phyloP scores from a whole-genome alignment of 2,329 filamentous ascomycete genomes.

The Eutypella sp. region DNA sequence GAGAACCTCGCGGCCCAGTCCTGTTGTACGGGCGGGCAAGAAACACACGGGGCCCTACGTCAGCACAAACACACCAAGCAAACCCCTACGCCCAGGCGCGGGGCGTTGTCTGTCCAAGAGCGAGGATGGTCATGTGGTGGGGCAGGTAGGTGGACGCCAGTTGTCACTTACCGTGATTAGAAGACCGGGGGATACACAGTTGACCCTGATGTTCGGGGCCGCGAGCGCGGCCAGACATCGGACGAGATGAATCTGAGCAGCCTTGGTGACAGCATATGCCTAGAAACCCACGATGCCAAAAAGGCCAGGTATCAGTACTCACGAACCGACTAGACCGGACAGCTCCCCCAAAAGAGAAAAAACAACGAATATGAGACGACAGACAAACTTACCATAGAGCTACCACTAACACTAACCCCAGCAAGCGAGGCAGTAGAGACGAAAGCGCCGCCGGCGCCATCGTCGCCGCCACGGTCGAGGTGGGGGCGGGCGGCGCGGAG shows the following conservation, averaged over 20 bases:
- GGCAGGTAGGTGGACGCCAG: background rate
- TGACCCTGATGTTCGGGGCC: conserved; percentile 53
- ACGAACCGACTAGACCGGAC: background rate
- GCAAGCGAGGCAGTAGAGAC: conserved; percentile 61
- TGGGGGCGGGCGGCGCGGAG: conserved; percentile 49
- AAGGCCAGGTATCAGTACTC: background rate
- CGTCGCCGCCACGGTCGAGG: conserved; percentile 34
- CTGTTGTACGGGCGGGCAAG: background rate
- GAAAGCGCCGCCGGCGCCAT: conserved; percentile 51
- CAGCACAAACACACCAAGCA: background rate
- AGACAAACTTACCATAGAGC: conserved; percentile 42
- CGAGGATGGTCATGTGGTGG: background rate
- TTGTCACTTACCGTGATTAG: conserved; percentile 37
- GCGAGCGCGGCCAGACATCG: conserved; percentile 50
- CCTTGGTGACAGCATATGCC: conserved; percentile 75
- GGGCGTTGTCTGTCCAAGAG: no score
- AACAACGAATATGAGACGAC: background rate
- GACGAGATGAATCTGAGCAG: conserved; percentile 60
- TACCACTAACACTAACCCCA: conserved; percentile 59
- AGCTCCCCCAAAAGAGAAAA: background rate
- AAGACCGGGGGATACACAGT: conserved; percentile 52
- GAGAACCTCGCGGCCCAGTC: background rate
- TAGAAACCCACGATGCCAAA: conserved; percentile 14
- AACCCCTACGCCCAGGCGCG: no score
- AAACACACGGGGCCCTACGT: background rate